Percentiles rank a stretch among this genome's conserved stretches.
Conservation (phyloP, 2,329 filamentous ascomycete genomes). For the Alternaria novae-zelandiae region DNA sequence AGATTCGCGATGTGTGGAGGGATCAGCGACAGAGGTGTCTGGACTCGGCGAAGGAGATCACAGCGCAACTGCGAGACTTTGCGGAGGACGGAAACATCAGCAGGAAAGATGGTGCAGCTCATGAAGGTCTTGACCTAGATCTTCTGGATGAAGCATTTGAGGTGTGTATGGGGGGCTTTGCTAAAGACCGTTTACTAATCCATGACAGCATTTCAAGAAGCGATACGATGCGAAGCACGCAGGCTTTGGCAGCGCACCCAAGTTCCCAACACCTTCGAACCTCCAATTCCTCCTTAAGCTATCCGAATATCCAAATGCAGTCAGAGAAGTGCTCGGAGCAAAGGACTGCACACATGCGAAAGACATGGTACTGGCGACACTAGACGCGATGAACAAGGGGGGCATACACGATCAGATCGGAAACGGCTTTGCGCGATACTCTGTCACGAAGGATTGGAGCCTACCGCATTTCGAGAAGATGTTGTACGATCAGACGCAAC, state of each 20-base stretch:
- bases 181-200: not conserved
- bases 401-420: slow-evolving; percentile 78
- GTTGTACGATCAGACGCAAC: slow-evolving; percentile 88
- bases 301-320: slow-evolving; percentile 71
- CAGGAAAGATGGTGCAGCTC: slow-evolving; percentile 52
- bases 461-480: slow-evolving; percentile 98
- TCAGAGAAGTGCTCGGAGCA: slow-evolving; percentile 86
- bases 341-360: slow-evolving; percentile 76
- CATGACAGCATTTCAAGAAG: slow-evolving; percentile 27
- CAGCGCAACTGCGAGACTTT: slow-evolving; percentile 82
- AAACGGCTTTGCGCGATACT: slow-evolving; percentile 82
- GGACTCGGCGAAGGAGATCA: slow-evolving; percentile 81
- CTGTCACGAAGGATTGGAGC: slow-evolving; percentile 89
- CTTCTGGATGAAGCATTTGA: slow-evolving; percentile 88
- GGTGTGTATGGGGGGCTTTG: slow-evolving; percentile 51
- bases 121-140: slow-evolving; percentile 83
- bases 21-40: slow-evolving; percentile 84
- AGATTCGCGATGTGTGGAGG: slow-evolving; percentile 76
- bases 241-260: slow-evolving; percentile 78
- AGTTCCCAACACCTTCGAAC: slow-evolving; percentile 89
- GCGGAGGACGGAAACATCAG: slow-evolving; percentile 81
- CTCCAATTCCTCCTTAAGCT: slow-evolving; percentile 81
- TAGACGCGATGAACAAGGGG: slow-evolving; percentile 77
- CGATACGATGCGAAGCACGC: slow-evolving; percentile 29
- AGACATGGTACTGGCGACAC: slow-evolving; percentile 79